These are phyloP conservation scores for Clitocybe nebularis DNA, from an alignment of 1,284 basidiomycete species.

Conservation along the genomic window DNA sequence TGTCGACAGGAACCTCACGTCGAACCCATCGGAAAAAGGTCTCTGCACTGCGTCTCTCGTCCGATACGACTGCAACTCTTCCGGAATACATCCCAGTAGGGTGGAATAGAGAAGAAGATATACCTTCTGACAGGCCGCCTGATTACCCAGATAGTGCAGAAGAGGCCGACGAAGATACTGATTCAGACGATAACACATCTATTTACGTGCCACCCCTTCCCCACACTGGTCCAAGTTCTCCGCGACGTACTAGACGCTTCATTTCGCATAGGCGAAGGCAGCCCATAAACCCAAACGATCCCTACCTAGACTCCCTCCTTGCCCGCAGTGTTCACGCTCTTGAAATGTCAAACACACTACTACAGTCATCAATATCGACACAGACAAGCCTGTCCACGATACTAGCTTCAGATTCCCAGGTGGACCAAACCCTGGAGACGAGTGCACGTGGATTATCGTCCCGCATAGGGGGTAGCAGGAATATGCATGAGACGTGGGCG, in stretches of 20 bases:
- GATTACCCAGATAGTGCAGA: conserved; percentile 74
- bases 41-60: conserved; percentile 56
- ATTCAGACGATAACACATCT: conserved; percentile 31
- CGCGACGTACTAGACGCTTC: conserved; percentile 22
- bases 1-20: conserved; percentile 21
- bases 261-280: conserved; percentile 25
- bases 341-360: conserved; percentile 74
- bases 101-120: conserved; percentile 25
- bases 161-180: conserved; percentile 70
- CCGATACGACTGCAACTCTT: conserved; percentile 64
- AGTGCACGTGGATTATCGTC: conserved; percentile 44
- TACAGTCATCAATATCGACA: conserved; percentile 70
- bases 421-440: conserved; percentile 34
- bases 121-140: conserved; percentile 56
- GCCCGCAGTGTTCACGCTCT: conserved; percentile 77
- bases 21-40: conserved; percentile 50
- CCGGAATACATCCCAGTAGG: conserved; percentile 56
- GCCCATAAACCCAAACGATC: conserved; percentile 22
- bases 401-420: conserved; percentile 25
- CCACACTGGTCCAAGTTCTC: conserved; percentile 7
- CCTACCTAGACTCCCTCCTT: conserved; percentile 68
- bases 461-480: conserved; percentile 41
- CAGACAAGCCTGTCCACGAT: conserved; percentile 55
- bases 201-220: conserved; percentile 25
- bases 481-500: conserved; percentile 52